phyloP scores from a whole-genome alignment of 768 basidiomycete species.

The Auricularia auricula-judae region DNA sequence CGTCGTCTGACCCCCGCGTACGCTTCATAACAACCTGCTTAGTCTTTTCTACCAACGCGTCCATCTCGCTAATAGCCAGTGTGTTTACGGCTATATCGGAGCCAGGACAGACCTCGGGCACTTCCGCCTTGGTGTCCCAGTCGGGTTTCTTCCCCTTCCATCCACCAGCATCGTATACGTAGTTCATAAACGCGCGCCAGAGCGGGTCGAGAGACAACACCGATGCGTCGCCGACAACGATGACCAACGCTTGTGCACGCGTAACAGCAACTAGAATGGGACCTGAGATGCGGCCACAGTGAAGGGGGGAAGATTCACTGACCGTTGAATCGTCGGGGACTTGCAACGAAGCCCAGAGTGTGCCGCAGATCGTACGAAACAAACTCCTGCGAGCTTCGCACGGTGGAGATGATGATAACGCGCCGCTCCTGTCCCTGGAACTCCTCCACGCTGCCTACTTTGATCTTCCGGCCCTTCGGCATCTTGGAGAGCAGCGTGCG shows the following conservation, averaged over 20 bases:
- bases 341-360: constrained; percentile 25
- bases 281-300: background rate
- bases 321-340: constrained; percentile 30
- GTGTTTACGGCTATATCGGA: background rate
- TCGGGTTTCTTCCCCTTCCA: constrained; percentile 40
- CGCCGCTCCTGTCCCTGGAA: constrained; percentile 49
- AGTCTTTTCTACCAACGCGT: constrained; percentile 4
- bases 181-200: constrained; percentile 52
- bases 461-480: constrained; percentile 25
- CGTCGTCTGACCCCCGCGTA: constrained; percentile 1
- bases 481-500: constrained; percentile 23
- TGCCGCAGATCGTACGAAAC: constrained; percentile 20
- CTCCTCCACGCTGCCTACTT: constrained; percentile 56
- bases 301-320: background rate
- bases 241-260: constrained; percentile 46
- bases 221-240: constrained; percentile 47
- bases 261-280: constrained; percentile 42
- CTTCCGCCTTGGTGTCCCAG: constrained; percentile 28
- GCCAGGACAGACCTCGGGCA: background rate
- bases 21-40: constrained; percentile 1
- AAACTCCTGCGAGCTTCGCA: constrained; percentile 23
- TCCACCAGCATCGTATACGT: constrained; percentile 39
- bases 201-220: constrained; percentile 52
- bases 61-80: constrained; percentile 7
- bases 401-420: constrained; percentile 30